Percentiles rank a stretch among this genome's conserved stretches.
Conservation (phyloP, 345 rosid genomes). For the Boechera divaricarpa region DNA sequence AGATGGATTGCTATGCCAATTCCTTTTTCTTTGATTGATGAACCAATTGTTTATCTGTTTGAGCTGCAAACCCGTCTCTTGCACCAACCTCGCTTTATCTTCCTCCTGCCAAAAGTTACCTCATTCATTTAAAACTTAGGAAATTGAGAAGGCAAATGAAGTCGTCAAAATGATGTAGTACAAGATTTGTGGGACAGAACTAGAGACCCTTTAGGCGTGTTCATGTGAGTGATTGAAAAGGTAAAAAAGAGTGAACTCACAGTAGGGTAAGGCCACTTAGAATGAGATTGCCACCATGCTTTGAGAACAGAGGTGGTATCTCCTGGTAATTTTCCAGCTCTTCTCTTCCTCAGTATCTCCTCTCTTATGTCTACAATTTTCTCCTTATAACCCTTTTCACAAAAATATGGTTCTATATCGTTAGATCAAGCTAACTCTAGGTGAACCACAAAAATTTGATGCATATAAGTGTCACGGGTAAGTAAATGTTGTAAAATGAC, state of each 20-base stretch:
- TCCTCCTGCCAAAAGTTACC: slow-evolving; percentile 69
- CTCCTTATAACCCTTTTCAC: slow-evolving; percentile 83
- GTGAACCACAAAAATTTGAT: background rate
- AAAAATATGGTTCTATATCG: background rate
- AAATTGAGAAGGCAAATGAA: background rate
- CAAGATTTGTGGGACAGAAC: background rate
- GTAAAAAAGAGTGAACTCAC: slow-evolving; percentile 53
- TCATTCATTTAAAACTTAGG: slow-evolving; percentile 5
- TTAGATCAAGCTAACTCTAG: slow-evolving; percentile 24
- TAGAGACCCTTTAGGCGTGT: background rate
- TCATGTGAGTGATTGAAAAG: background rate
- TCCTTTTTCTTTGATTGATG: slow-evolving; percentile 96
- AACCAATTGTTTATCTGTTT: slow-evolving; percentile 99
- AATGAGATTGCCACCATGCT: slow-evolving; percentile 96
- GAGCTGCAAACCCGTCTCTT: slow-evolving; percentile 91
- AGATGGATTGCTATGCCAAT: slow-evolving; percentile 94
- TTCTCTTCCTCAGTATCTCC: slow-evolving; percentile 92
- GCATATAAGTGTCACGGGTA: background rate
- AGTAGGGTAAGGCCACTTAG: slow-evolving; percentile 98
- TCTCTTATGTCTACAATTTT: slow-evolving; percentile 93
- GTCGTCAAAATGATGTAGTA: slow-evolving; percentile 1
- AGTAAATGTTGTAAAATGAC: background rate
- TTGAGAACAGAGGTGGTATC: slow-evolving; percentile 92
- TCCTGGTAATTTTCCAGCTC: slow-evolving; percentile 97
- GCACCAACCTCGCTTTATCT: slow-evolving; percentile 90